Percentiles rank a stretch among this genome's conserved stretches.
Conservation (phyloP, 176 grass and related monocot genomes). For the Oryza nivara region DNA sequence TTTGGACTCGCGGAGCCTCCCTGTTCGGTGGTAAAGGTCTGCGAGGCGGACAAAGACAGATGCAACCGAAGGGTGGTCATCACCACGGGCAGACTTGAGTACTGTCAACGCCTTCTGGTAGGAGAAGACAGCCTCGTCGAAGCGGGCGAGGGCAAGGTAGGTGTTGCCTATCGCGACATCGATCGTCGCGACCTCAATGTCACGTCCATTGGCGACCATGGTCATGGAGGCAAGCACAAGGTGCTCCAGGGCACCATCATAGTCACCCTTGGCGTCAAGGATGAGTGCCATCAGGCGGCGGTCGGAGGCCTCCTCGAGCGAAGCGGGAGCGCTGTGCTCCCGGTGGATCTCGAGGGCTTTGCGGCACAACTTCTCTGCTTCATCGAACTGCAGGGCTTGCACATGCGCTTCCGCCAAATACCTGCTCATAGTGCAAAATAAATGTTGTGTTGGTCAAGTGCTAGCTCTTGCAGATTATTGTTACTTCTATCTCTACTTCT, state of each 20-base stretch:
- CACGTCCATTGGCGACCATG: conserved; percentile 80
- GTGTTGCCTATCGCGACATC: conserved; percentile 87
- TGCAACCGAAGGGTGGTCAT: conserved; percentile 79
- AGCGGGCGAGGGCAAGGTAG: conserved; percentile 84
- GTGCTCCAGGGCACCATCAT: conserved; percentile 86
- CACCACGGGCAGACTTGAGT: conserved; percentile 79
- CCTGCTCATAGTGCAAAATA: conserved; percentile 43
- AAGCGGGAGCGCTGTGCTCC: conserved; percentile 82
- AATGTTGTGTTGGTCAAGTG: background rate
- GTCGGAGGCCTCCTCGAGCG: conserved; percentile 91
- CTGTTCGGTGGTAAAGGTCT: conserved; percentile 82
- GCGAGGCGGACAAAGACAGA: conserved; percentile 87
- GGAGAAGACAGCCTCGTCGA: conserved; percentile 97
- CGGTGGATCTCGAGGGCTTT: conserved; percentile 90
- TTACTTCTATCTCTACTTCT: background rate
- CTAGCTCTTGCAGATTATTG: background rate
- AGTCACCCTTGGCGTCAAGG: conserved; percentile 91
- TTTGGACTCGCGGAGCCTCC: conserved; percentile 81
- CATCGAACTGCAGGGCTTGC: conserved; percentile 90
- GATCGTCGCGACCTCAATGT: conserved; percentile 79
- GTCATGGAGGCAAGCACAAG: conserved; percentile 98
- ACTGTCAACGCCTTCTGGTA: conserved; percentile 95
- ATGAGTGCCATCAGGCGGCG: conserved; percentile 94
- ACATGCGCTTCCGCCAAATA: conserved; percentile 95
- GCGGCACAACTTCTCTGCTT: conserved; percentile 89